Percentiles rank a stretch among this genome's conserved stretches.
These are phyloP conservation scores for Chlorella sorokiniana DNA, from an alignment of 139 green algal species.

Conservation along the genomic window DNA sequence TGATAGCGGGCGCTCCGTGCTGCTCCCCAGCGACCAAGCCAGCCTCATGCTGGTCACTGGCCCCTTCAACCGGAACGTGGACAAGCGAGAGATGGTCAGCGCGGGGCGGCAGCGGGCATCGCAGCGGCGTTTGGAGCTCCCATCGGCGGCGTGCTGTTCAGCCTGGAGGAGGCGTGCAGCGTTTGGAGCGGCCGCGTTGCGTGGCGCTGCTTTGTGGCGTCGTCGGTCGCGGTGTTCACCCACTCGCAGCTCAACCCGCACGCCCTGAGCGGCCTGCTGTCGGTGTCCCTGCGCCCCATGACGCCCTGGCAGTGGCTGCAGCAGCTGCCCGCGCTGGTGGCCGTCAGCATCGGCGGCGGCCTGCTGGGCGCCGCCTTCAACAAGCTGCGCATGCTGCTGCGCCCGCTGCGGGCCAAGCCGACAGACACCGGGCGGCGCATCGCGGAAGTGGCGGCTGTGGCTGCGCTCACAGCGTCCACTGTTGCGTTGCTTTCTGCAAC, in stretches of 20 bases:
- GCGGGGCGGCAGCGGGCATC: constrained; percentile 84
- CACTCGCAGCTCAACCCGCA: constrained; percentile 14
- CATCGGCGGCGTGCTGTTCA: constrained; percentile 91
- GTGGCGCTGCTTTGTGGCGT: constrained; percentile 23
- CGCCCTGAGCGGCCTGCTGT: constrained; percentile 10
- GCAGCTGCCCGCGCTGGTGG: constrained; percentile 76
- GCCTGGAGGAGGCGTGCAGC: constrained; percentile 84
- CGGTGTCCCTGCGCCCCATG: constrained; percentile 1
- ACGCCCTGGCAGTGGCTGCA: not conserved
- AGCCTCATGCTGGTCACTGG: not conserved
- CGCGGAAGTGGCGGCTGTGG: not conserved
- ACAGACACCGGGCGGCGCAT: not conserved
- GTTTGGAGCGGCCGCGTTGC: constrained; percentile 66
- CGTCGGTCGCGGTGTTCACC: not conserved
- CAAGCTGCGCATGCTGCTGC: constrained; percentile 40
- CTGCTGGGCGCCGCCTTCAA: constrained; percentile 85
- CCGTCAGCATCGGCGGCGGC: constrained; percentile 66
- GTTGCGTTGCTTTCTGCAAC: constrained; percentile 1
- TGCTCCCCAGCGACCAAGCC: not conserved
- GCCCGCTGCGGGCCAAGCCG: not conserved
- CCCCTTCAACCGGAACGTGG: constrained; percentile 39
- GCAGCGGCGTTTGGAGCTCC: constrained; percentile 85
- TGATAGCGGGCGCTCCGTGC: not conserved
- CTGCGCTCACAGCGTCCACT: not conserved
- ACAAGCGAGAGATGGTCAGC: constrained; percentile 86